Percentiles rank a stretch among this genome's conserved stretches.
Conservation (phyloP, 495 filamentous ascomycete genomes). For the Penicillium mononematosum region DNA sequence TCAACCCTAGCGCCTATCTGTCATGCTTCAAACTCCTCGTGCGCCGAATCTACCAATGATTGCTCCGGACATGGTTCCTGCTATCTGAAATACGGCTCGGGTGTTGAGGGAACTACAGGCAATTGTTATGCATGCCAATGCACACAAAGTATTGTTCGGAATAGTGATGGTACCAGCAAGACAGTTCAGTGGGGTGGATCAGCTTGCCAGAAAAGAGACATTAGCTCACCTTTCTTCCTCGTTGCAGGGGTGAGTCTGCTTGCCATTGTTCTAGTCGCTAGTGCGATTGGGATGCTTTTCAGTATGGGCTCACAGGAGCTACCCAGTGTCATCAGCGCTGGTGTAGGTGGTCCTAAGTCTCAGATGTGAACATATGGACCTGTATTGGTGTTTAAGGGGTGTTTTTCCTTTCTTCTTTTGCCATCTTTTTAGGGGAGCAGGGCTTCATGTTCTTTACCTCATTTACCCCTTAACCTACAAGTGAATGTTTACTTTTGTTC, state of each 20-base stretch:
- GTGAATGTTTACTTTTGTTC: neutral
- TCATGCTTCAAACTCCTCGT: constrained; percentile 60
- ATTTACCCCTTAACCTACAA: neutral
- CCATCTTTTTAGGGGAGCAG: neutral
- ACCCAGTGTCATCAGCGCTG: constrained; percentile 84
- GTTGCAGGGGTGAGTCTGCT: constrained; percentile 67
- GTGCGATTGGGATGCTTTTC: constrained; percentile 73
- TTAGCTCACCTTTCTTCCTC: constrained; percentile 84
- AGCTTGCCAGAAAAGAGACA: constrained; percentile 88
- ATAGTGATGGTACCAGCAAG: constrained; percentile 46
- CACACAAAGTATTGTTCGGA: constrained; percentile 47
- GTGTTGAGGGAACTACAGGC: constrained; percentile 30
- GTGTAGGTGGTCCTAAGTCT: constrained; percentile 62
- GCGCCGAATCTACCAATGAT: constrained; percentile 59
- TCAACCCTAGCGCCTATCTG: constrained; percentile 50
- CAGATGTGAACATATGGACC: constrained; percentile 27
- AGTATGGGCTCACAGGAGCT: constrained; percentile 75
- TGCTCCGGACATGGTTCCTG: constrained; percentile 79
- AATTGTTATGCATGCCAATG: constrained; percentile 80
- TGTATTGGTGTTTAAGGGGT: neutral
- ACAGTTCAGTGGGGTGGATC: constrained; percentile 73
- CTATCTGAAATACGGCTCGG: constrained; percentile 54
- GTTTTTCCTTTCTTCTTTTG: neutral
- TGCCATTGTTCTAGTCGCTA: constrained; percentile 57
- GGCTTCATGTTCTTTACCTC: constrained; percentile 1